Conservation (phyloP, 371 early-diverging fungal genomes). For the Syncephalastrum monosporum region DNA sequence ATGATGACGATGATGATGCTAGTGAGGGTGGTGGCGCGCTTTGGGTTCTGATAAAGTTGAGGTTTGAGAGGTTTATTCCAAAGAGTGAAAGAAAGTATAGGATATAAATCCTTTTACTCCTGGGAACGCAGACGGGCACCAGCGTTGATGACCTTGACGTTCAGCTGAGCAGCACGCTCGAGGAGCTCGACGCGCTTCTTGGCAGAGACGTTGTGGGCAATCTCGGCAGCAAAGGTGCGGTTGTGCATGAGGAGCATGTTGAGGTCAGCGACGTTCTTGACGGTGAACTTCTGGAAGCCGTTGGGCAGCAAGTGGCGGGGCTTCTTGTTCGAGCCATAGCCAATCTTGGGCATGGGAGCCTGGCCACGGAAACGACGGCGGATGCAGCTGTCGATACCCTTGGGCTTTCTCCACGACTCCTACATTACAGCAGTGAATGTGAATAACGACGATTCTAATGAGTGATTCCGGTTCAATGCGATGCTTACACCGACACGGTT, state of each 20-base stretch:
- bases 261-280: slow-evolving; percentile 95
- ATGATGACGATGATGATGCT: background rate
- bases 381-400: slow-evolving; percentile 99
- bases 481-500: slow-evolving; percentile 84
- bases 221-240: slow-evolving; percentile 98
- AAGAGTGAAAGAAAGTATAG: no score
- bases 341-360: slow-evolving; percentile 99
- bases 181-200: slow-evolving; percentile 97
- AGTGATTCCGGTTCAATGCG: no score
- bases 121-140: slow-evolving; percentile 93
- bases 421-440: slow-evolving; percentile 28
- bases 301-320: slow-evolving; percentile 97
- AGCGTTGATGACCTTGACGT: slow-evolving; percentile 98
- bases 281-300: slow-evolving; percentile 98
- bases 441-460: background rate
- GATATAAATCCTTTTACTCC: slow-evolving; percentile 55
- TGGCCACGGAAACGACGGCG: slow-evolving; percentile 98
- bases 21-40: slow-evolving; percentile 4
- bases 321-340: slow-evolving; percentile 96
- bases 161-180: slow-evolving; percentile 96
- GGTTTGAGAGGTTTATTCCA: no score
- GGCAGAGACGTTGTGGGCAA: slow-evolving; percentile 97
- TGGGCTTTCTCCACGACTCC: slow-evolving; percentile 99
- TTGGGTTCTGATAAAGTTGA: slow-evolving; percentile 3
- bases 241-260: slow-evolving; percentile 98